These are phyloP conservation scores for Zygoascus bituminiphila DNA, from an alignment of 805 yeast genomes.

Conservation along the genomic window DNA sequence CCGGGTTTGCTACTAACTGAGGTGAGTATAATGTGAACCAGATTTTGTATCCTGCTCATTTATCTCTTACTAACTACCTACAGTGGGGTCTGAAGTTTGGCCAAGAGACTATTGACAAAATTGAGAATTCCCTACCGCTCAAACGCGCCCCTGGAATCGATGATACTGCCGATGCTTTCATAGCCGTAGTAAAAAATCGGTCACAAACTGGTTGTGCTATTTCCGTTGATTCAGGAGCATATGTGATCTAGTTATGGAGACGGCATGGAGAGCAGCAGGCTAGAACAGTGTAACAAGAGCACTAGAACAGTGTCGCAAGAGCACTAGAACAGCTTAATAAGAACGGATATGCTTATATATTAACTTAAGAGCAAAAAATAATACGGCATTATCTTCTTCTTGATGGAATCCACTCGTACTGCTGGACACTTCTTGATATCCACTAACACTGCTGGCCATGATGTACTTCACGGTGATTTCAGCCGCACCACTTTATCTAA, in stretches of 20 bases:
- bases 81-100: constrained; percentile 26
- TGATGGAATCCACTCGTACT: too few species aligned
- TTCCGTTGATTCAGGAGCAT: constrained; percentile 36
- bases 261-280: too few species aligned
- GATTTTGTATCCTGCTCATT: background rate
- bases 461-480: too few species aligned
- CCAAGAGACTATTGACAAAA: constrained; percentile 14
- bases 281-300: too few species aligned
- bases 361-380: too few species aligned
- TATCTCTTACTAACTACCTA: background rate
- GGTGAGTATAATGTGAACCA: background rate
- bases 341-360: too few species aligned
- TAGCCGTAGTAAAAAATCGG: constrained; percentile 21
- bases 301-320: too few species aligned
- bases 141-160: constrained; percentile 13
- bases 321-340: too few species aligned
- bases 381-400: too few species aligned
- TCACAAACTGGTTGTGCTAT: constrained; percentile 21
- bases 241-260: background rate
- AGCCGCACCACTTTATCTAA: too few species aligned
- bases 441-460: too few species aligned
- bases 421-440: too few species aligned
- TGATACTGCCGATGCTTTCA: constrained; percentile 22
- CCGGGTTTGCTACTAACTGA: constrained; percentile 22
- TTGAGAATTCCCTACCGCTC: constrained; percentile 12